Evolutionary conservation across 805 yeast species (phyloP).

Genomic region (Barnettozyma populi): DNA sequence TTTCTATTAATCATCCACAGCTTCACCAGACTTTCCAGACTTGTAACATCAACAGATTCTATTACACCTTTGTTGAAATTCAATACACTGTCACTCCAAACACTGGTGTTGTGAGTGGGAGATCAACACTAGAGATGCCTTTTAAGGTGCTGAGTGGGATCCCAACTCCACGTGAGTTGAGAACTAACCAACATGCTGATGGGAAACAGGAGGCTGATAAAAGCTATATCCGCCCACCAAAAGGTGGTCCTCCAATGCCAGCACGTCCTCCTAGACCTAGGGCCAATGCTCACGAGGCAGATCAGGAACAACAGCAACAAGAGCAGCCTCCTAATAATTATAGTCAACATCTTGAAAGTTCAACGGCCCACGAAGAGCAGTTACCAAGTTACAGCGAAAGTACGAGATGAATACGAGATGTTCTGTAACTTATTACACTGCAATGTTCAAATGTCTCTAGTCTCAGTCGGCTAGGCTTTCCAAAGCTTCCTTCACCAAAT

Average conservation of each 20-base stretch:
- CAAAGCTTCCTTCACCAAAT: slow-evolving; percentile 77
- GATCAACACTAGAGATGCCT: background rate
- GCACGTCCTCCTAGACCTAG: background rate
- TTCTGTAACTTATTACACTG: too few relatives aligned
- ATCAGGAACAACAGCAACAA: slow-evolving; percentile 1
- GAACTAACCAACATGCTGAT: background rate
- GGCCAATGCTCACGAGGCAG: background rate
- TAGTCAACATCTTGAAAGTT: background rate
- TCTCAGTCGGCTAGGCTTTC: slow-evolving; percentile 35
- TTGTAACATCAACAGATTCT: slow-evolving; percentile 48
- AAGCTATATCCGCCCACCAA: background rate
- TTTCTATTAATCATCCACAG: background rate
- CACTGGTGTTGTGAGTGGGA: background rate
- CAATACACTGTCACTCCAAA: slow-evolving; percentile 20
- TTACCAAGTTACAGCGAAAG: slow-evolving; percentile 12
- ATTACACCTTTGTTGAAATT: slow-evolving; percentile 31
- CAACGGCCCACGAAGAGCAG: slow-evolving; percentile 1
- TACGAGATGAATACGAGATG: background rate
- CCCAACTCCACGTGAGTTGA: background rate
- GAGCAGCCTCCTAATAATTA: background rate
- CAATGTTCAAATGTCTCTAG: background rate
- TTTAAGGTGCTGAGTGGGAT: background rate
- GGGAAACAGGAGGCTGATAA: background rate
- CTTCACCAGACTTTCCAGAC: slow-evolving; percentile 37
- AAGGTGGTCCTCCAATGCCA: background rate